These are phyloP conservation scores for Brassica juncea DNA, from an alignment of 345 rosid genomes.

Conservation along the genomic window DNA sequence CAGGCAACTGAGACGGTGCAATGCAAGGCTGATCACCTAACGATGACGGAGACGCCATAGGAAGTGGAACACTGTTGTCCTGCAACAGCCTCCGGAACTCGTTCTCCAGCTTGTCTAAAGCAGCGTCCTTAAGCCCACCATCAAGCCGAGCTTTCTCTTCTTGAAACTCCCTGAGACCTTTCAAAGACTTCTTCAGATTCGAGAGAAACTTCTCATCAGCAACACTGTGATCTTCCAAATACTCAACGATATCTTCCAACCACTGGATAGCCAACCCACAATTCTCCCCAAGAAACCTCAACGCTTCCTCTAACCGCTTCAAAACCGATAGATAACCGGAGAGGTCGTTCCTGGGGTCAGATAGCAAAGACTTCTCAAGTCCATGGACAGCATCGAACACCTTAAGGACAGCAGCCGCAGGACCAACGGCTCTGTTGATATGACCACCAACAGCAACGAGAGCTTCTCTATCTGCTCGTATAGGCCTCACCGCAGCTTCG, in stretches of 20 bases:
- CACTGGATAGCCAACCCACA: constrained; percentile 96
- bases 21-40: constrained; percentile 68
- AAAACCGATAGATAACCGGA: constrained; percentile 78
- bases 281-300: constrained; percentile 86
- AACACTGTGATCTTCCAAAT: constrained; percentile 77
- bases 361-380: constrained; percentile 78
- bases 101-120: constrained; percentile 73
- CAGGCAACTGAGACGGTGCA: constrained; percentile 85
- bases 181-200: constrained; percentile 66
- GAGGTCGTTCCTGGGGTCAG: constrained; percentile 81
- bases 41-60: constrained; percentile 53
- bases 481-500: constrained; percentile 88
- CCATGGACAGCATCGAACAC: constrained; percentile 98
- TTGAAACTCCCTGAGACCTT: constrained; percentile 62
- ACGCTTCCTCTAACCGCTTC: constrained; percentile 89
- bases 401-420: constrained; percentile 98
- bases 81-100: constrained; percentile 76
- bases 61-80: constrained; percentile 86
- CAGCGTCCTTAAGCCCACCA: constrained; percentile 85
- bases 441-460: constrained; percentile 82
- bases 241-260: constrained; percentile 98
- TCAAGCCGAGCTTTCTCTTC: constrained; percentile 52
- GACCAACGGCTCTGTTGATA: constrained; percentile 96
- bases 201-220: constrained; percentile 76
- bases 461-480: constrained; percentile 83